Evolutionary conservation across 495 filamentous ascomycete genomes (phyloP), one percentile per base, ranked within the genome.

Genomic region (Clohesyomyces aquaticus): DNA sequence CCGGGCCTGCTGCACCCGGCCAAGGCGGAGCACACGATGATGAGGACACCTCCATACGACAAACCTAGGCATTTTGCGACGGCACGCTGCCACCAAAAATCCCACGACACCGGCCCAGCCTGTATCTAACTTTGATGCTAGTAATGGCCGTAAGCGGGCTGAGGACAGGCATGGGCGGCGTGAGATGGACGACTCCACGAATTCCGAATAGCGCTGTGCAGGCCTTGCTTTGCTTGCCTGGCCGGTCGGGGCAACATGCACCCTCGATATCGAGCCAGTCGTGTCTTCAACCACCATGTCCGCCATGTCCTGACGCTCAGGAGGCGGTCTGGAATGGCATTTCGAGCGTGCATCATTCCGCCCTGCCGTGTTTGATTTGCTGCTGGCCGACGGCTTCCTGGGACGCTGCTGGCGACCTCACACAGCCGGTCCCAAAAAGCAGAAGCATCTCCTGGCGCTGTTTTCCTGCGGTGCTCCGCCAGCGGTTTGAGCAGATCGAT

Each of bases 361-460:
- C 41, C 22, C 52, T 63, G 55, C 59, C 59, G 59, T 68, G 59
- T 63, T 59, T 63, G 65, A 63, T 63, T 63, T 63, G 53, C 65
- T 38, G 32, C 32, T 38, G 32, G 32, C 32, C 32, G 32, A 38
- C 32, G 32, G 32, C 32, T 38, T 38, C 6, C 32, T 6, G 32
- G n/a, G n/a, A n/a, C 32, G 6, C 14, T 14, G 32, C 32, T 60
- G 49, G 29, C 25, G 22, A 28, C 52, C 12, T 38, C 32, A 38
- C 32, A 38, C 43, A 45, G 42, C 21, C 56, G 4, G 19, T 25
- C 12, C 35, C 35, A 26, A 47, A 57, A 22, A 10, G 54, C 42
- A 11, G 47, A 51, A 8, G 29, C 41, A 59, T 46, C 21, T 10
- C 21, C 27, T 14, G 19, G 16, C n/a, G 51, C 56, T 46, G 43